Base-by-base conservation (phyloP, 306 rosid species). In the Echinosophora koreensis region DNA sequence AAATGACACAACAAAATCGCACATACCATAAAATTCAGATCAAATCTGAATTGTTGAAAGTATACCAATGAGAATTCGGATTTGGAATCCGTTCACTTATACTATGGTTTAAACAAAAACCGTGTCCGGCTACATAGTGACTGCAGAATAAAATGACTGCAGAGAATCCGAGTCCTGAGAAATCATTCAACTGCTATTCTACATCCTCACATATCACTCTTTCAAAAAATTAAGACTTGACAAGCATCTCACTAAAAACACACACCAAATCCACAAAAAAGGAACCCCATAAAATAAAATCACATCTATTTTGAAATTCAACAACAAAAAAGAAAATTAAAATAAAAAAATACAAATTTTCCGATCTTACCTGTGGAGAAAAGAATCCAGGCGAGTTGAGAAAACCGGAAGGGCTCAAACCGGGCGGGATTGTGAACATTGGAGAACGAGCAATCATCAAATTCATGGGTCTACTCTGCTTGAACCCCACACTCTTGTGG, bases 311-410 rank as follows among this genome's bases (percentile, higher is more conserved):
- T 44, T 15, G 6, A 10, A 70, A 62, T 44, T 37, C 32, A 71
- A 46, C 50, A 41, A 47, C 52, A 28, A 44, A 38, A 60, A 51
- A 51, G 2, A 8, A 63, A 34, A 35, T 3, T 0, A 49, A 76
- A 2, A 10, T 8, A 6, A 6, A 14, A 16, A 34, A 46, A 47
- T 1, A 3, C 11, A 47, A 27, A 14, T 41, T 16, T 8, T 4
- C 1, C n/a, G 74, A 74, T 84, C 3, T 44, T 78, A 96, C 99
- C 94, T 83, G 97, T 1, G 98, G 98, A 12, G 97, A 78, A 84
- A 91, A 96, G 85, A 96, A 89, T 0, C 92, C 96, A 0, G 99
- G 99, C 2, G 99, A 96, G 71, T 91, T 96, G n/a, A 96, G 88
- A 78, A 92, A 87, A 2, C 97, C 98, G 2, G 99, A 96, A 14